A percentile compares a stretch with the other conserved stretches of the same genome.
These are phyloP conservation scores for Dillenia suffruticosa DNA, from an alignment of 164 flowering plant species.

Conservation along the genomic window DNA sequence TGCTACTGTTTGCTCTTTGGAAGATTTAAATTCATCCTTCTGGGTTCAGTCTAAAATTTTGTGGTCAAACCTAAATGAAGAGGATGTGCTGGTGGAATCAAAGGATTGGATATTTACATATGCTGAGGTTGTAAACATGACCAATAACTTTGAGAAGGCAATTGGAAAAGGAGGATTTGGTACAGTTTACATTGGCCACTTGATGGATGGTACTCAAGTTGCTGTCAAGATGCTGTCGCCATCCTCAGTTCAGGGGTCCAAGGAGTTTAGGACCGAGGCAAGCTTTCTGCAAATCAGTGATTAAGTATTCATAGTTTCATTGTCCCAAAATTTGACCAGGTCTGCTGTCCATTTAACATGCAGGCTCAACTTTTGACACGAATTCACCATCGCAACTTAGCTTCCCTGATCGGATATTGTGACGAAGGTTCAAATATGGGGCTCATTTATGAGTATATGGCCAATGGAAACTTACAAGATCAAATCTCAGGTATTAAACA, in stretches of 20 bases:
- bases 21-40: background rate
- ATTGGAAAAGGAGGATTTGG: slow-evolving; percentile 56
- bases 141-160: slow-evolving; percentile 28
- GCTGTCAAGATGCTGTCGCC: slow-evolving; percentile 17
- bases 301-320: too few species aligned
- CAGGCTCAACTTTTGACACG: slow-evolving; percentile 19
- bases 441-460: slow-evolving; percentile 21
- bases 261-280: too few species aligned
- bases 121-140: slow-evolving; percentile 29
- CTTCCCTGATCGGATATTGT: slow-evolving; percentile 21
- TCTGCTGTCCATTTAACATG: too few species aligned
- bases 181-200: slow-evolving; percentile 36
- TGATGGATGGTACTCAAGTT: slow-evolving; percentile 27
- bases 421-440: slow-evolving; percentile 17
- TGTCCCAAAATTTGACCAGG: too few species aligned
- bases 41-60: background rate
- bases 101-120: slow-evolving; percentile 17
- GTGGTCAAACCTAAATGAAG: background rate
- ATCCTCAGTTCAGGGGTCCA: too few species aligned
- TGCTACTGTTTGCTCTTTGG: background rate
- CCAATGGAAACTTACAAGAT: slow-evolving; percentile 13
- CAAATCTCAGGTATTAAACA: slow-evolving; percentile 12
- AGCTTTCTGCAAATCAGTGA: too few species aligned
- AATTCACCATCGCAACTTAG: slow-evolving; percentile 21
- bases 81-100: background rate